Percentiles rank a stretch among this genome's conserved stretches.
Evolutionary conservation across 73 alveolate species (phyloP).

Genomic region (Diophrys sp.): DNA sequence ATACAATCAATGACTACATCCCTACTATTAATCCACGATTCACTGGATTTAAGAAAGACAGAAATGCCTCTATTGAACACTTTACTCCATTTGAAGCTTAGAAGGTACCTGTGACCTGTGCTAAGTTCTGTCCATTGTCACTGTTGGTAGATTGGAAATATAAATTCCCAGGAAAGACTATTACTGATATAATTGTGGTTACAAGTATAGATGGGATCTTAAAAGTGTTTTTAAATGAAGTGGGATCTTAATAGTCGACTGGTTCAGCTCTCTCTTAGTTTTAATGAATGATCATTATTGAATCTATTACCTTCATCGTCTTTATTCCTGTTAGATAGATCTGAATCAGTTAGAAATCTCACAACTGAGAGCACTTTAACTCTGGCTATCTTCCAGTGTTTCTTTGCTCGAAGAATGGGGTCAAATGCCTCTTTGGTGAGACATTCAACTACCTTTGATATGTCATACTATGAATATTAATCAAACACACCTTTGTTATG

Average conservation of each 20-base stretch:
- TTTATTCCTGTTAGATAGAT: slow-evolving; percentile 97
- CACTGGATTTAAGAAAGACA: neutral
- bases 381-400: no score
- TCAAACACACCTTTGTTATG: no score
- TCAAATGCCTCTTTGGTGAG: no score
- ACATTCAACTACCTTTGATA: no score
- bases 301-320: slow-evolving; percentile 15
- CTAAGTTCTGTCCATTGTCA: neutral
- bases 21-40: neutral
- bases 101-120: neutral
- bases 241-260: neutral
- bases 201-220: neutral
- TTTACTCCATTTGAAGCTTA: slow-evolving; percentile 11
- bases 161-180: neutral
- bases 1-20: slow-evolving; percentile 11
- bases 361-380: no score
- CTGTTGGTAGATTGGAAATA: neutral
- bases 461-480: no score
- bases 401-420: no score
- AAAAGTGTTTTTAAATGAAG: slow-evolving; percentile 1
- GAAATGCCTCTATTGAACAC: slow-evolving; percentile 8
- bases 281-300: no score
- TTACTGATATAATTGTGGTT: neutral
- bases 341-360: slow-evolving; percentile 81
- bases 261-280: no score